Evolutionary conservation across 2,329 filamentous ascomycete genomes (phyloP), one percentile per base, ranked within the genome.

Genomic region (Nigrospora osmanthi): DNA sequence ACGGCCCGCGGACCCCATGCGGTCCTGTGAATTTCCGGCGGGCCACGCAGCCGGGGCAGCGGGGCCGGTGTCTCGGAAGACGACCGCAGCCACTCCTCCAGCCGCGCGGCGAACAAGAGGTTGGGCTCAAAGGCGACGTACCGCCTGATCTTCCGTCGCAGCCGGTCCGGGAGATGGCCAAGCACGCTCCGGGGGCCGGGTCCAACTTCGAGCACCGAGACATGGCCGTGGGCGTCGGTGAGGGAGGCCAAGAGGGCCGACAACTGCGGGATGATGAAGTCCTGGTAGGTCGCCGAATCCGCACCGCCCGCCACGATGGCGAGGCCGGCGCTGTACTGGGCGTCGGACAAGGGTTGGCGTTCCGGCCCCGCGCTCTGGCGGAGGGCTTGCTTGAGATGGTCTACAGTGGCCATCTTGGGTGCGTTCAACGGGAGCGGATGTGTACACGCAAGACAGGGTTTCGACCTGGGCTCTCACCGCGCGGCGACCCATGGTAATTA

Each of bases 201-300:
- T 50, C 77, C 76, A 41, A 83, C 73, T 52, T 83, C 80, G 6
- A 83, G 64, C 14, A 72, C 68, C 4, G 78, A 80, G 48, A 82
- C 58, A 12, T 53, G 39, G 23, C 6, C 41, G 30, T 63, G 66
- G 6, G 69, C 70, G 33, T 61, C 53, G 50, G 72, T 57, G 32
- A 76, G 60, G 44, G 66, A 52, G 1, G 44, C 40, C 3, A 81
- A 52, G 0, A 75, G 48, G 33, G 58, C 53, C 41, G 61, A 60
- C 6, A 81, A 58, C 36, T 76, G 67, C 39, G 76, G 73, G 37
- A 72, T 59, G 31, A 80, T 69, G 56, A 80, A 81, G 40, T 72
- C 57, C 54, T 65, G 51, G 56, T 80, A 78, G 0, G 52, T 65
- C 16, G 17, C 49, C 62, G 59, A 65, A 47, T 57, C 65, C 33